phyloP scores from a whole-genome alignment of 2,329 filamentous ascomycete species.

The Tolypocladium cylindrosporum region DNA sequence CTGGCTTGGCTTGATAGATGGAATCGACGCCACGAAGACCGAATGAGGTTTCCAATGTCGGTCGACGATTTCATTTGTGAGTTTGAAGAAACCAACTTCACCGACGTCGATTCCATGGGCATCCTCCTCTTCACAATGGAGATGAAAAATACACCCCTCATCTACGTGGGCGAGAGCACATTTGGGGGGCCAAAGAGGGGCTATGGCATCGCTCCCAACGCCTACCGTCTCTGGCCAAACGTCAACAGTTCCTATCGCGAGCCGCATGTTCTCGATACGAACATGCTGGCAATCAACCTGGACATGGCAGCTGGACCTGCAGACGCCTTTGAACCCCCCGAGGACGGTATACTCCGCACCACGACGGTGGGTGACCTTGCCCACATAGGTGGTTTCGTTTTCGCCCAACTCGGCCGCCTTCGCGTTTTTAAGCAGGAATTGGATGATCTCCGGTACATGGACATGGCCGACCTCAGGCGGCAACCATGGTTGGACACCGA shows the following conservation, averaged over 20 bases:
- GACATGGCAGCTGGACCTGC: not conserved
- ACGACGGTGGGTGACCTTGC: not conserved
- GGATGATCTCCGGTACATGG: not conserved
- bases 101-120: not conserved
- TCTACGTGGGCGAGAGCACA: not conserved
- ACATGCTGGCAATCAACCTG: not conserved
- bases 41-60: not conserved
- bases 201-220: not conserved
- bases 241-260: not conserved
- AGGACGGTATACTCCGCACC: not conserved
- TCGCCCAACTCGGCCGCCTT: not conserved
- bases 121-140: not conserved
- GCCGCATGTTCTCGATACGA: not conserved
- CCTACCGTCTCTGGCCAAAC: not conserved
- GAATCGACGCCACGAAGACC: not conserved
- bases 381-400: not conserved
- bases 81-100: not conserved
- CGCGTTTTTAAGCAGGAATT: not conserved
- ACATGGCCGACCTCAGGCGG: not conserved
- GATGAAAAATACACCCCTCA: not conserved
- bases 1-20: not conserved
- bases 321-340: no score
- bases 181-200: not conserved
- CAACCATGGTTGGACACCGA: not conserved
- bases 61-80: not conserved